phyloP scores from a whole-genome alignment of 495 filamentous ascomycete species.

The Penicillium bialowiezense region DNA sequence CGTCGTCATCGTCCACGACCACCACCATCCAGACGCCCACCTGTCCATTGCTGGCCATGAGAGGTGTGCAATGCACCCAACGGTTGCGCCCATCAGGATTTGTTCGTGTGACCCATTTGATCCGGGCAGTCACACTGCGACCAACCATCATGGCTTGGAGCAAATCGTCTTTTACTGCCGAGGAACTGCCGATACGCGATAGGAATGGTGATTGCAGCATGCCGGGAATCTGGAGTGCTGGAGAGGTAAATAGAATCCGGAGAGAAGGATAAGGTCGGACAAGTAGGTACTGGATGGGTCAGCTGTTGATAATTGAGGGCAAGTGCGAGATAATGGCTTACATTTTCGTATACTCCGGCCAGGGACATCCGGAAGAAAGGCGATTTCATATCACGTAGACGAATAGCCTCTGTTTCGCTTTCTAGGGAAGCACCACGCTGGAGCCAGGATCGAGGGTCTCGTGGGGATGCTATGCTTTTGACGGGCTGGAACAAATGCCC shows the following conservation, averaged over 20 bases:
- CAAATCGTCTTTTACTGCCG: conserved; percentile 54
- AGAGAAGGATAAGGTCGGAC: conserved; percentile 61
- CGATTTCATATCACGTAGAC: conserved; percentile 20
- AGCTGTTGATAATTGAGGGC: neutral
- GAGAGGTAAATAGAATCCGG: conserved; percentile 62
- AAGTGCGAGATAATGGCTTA: conserved; percentile 13
- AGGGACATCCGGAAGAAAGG: conserved; percentile 23
- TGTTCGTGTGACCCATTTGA: conserved; percentile 52
- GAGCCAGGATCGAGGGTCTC: conserved; percentile 12
- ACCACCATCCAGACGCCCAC: conserved; percentile 65
- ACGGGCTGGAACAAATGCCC: conserved; percentile 32
- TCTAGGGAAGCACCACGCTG: conserved; percentile 10
- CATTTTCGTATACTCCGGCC: conserved; percentile 48
- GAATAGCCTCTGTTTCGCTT: conserved; percentile 24
- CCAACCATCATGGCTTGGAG: conserved; percentile 55
- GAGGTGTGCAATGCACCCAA: conserved; percentile 61
- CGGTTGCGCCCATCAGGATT: conserved; percentile 45
- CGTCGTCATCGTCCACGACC: conserved; percentile 49
- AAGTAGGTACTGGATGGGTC: conserved; percentile 52
- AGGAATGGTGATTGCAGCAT: conserved; percentile 62
- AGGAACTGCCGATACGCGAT: conserved; percentile 50
- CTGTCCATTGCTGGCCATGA: conserved; percentile 53
- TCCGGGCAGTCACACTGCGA: conserved; percentile 61
- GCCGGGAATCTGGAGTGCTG: conserved; percentile 57
- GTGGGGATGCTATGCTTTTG: neutral